Evolutionary conservation across 192 early-diverging fungal genomes (phyloP), one percentile per base, ranked within the genome.

Genomic region (Coemansia brasiliensis): DNA sequence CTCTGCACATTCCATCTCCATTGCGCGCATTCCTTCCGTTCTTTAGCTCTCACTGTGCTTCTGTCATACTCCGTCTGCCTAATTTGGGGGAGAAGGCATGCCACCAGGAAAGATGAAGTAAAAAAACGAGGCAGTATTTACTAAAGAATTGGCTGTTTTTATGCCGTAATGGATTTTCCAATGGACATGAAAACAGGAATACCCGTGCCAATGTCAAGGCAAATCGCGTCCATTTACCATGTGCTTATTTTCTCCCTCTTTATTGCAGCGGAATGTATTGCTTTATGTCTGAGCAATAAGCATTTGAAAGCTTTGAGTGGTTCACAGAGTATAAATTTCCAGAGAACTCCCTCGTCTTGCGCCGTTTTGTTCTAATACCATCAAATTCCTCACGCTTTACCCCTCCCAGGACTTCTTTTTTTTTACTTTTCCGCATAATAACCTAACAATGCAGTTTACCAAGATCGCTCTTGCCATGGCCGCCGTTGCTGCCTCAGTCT

Each of bases 391-490:
- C 13, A 37, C 12, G 6, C 18, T 21, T 46, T 40, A 39, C 22
- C 16, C 52, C 3, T 25, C 43, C 3, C 39, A 17, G 22, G 24
- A 49, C 24, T 55, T 37, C 21, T 16, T 43, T 3, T 63, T 16
- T 37, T 18, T 52, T 50, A 43, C 15, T 18, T 22, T 16, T 27
- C 45, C 42, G 27, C 37, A 32, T 39, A 46, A 62, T 48, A 17
- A 11, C 27, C 39, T 37, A 59, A 76, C 37, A 54, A 76, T 76
- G 73, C 67, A 69, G 73, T 59, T 76, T 58, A 67, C 79, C 73
- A 84, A 84, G 80, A 69, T 65, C 62, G 39, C 77, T 44, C 50
- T 79, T 53, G 80, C 76, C 50, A 17, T 82, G 41, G 75, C 73
- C 40, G 73, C 83, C 29, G 39, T 84, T 40, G 63, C 68, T 44